phyloP scores from a whole-genome alignment of 768 basidiomycete genomes.

The Leccinum boreale region DNA sequence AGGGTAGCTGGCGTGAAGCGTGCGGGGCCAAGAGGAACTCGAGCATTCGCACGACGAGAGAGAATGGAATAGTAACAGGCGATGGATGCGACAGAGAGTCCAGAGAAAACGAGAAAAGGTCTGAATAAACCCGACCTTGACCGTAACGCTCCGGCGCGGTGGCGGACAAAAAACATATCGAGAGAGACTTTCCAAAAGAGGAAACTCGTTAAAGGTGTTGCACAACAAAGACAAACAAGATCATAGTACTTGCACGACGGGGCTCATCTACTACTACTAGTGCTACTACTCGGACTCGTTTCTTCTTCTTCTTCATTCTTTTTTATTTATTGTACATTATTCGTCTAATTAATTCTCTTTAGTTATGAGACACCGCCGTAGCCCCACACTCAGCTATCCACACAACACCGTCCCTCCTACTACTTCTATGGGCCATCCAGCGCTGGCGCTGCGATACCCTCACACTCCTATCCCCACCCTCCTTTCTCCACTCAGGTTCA shows the following conservation, averaged over 20 bases:
- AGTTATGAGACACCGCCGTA: slow-evolving; percentile 27
- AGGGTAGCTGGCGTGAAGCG: slow-evolving; percentile 60
- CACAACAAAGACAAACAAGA: slow-evolving; percentile 25
- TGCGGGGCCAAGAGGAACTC: slow-evolving; percentile 41
- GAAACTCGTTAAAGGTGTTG: slow-evolving; percentile 12
- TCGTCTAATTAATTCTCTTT: background rate
- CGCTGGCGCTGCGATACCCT: slow-evolving; percentile 31
- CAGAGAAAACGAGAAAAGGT: slow-evolving; percentile 32
- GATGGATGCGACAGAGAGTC: slow-evolving; percentile 40
- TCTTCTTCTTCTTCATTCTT: background rate
- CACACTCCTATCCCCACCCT: slow-evolving; percentile 23
- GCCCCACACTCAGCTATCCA: slow-evolving; percentile 22
- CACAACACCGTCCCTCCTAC: slow-evolving; percentile 1
- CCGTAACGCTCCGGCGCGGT: background rate
- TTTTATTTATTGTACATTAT: background rate
- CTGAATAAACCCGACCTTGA: background rate
- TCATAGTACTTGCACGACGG: background rate
- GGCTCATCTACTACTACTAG: no score
- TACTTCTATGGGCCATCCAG: slow-evolving; percentile 11
- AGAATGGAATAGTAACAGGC: slow-evolving; percentile 53
- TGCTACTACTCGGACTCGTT: background rate
- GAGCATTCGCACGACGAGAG: slow-evolving; percentile 45
- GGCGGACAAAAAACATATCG: slow-evolving; percentile 13
- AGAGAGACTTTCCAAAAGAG: slow-evolving; percentile 15
- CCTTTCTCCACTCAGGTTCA: slow-evolving; percentile 25